Base-by-base conservation (phyloP, 2,329 filamentous ascomycete species). In the Fusarium protoensiforme region DNA sequence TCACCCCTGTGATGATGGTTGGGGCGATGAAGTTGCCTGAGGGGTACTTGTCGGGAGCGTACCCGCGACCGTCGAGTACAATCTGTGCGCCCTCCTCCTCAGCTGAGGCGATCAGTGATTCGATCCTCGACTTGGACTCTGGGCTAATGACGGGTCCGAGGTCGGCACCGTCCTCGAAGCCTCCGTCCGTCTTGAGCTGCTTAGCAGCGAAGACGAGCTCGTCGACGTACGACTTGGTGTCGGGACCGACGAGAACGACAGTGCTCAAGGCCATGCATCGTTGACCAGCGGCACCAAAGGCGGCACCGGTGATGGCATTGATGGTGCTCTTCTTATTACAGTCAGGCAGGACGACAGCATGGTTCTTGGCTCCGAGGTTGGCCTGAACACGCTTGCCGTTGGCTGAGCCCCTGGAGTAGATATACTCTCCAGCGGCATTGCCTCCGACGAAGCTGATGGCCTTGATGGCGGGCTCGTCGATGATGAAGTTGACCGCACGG, bases 291-390 rank as follows among this genome's bases (percentile, higher is more conserved):
- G 91, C 91, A 76, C 91, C 91, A 68, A 92, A 93, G 2, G 91
- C 91, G 53, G 91, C 91, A 68, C 91, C 91, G 9, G 88, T 86
- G 79, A 92, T 91, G 35, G 90, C 89, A 76, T 92, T 92, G 51
- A 93, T 80, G 5, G 90, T 86, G 67, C 91, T 89, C 82, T 92
- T 91, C 86, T 92, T 92, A 84, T 92, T 91, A 84, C 87, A 89
- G 81, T 93, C 91, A 1, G 91, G 90, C 31, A 92, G 84, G 27
- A 93, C 86, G 54, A 89, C 89, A 48, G 90, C 90, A 80, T 92
- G 91, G 84, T 93, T 93, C 86, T 92, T 93, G 4, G 91, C 91
- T 35, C 91, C 91, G 65, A 92, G 81, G 81, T 92, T 92, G 78
- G 91, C 91, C 81, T 92, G 91, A 20, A 92, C 90, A 75, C 91